Evolutionary conservation across 208 protist species (phyloP), one percentile per base, ranked within the genome.

Genomic region (Trypanosoma melophagium): DNA sequence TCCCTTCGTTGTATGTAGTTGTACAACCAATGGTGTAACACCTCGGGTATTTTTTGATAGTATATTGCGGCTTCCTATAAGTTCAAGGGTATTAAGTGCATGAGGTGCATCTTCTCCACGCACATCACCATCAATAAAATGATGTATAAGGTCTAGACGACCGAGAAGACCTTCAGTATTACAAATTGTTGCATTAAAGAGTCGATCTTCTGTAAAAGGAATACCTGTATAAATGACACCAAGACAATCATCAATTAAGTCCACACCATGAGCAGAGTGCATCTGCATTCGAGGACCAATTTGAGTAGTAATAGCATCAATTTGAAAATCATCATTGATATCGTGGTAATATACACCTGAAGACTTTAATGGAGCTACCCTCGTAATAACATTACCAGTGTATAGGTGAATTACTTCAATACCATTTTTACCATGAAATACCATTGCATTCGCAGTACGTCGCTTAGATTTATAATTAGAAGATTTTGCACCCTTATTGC

Each of bases 361-460:
- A 42, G 81, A 63, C 40, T 83, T 77, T 35, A 97, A 77, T 21
- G 93, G 90, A 24, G 66, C 63, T 2, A 97, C 69, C 38, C 57
- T 28, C 21, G 89, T 90, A 40, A 97, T 68, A 17, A 68, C 78
- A 67, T 80, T 70, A 16, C 93, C 93, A 5, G 90, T 96, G 76
- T 90, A 97, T 59, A 97, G 66, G 70, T 97, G 93, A 45, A 96
- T 16, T 49, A 96, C 85, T 70, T 95, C 86, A 8, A 97, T 83
- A 7, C 87, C 90, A 31, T 78, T 53, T 66, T 70, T 68, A 38
- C 81, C 66, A 74, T 97, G 90, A 70, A 84, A 88, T n/a, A 94
- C 88, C 16, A 97, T 69, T n/a, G 83, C 81, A 65, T 97, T 97
- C 16, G 81, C 77, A 14, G 52, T 57, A 17, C 55, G 40, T 19